Percentiles rank a stretch among this genome's conserved stretches.
These are phyloP conservation scores for Heliosperma pusillum DNA, from an alignment of 148 eudicot genomes.

Conservation along the genomic window DNA sequence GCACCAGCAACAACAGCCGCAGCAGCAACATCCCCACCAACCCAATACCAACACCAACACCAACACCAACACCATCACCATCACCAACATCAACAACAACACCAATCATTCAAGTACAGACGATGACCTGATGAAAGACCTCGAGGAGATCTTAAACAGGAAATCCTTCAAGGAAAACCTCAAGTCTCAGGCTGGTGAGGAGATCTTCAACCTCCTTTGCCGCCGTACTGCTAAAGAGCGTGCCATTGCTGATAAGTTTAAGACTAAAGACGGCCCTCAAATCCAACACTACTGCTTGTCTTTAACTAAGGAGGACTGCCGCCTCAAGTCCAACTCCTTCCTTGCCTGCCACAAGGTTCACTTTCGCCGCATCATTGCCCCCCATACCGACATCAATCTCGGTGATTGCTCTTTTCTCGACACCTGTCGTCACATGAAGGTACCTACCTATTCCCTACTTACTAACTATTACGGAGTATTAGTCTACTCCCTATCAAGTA, in stretches of 20 bases:
- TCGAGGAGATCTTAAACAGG: slow-evolving; percentile 76
- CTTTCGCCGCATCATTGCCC: slow-evolving; percentile 91
- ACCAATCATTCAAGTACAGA: slow-evolving; percentile 34
- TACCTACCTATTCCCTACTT: no score
- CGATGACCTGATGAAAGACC: slow-evolving; percentile 83
- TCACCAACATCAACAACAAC: background rate
- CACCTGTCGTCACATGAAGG: slow-evolving; percentile 99
- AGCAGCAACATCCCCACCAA: slow-evolving; percentile 9
- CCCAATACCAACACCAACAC: slow-evolving; percentile 37
- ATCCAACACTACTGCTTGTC: slow-evolving; percentile 86
- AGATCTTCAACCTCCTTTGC: slow-evolving; percentile 79
- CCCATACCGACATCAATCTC: slow-evolving; percentile 81
- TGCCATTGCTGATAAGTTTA: slow-evolving; percentile 89
- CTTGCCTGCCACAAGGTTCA: slow-evolving; percentile 97
- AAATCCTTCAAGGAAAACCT: slow-evolving; percentile 84
- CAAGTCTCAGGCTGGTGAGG: slow-evolving; percentile 94
- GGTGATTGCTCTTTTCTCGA: slow-evolving; percentile 98
- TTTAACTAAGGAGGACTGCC: slow-evolving; percentile 94
- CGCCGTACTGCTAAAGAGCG: slow-evolving; percentile 88
- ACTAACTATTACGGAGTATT: no score
- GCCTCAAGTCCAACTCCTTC: slow-evolving; percentile 71
- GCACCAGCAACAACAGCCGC: slow-evolving; percentile 21
- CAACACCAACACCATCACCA: slow-evolving; percentile 8
- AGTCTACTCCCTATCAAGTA: no score
- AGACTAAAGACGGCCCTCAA: slow-evolving; percentile 91